A percentile compares a stretch with the other conserved stretches of the same genome.
Conservation (phyloP, 1,139 yeast genomes). For the Nakaseomyces sp. region DNA sequence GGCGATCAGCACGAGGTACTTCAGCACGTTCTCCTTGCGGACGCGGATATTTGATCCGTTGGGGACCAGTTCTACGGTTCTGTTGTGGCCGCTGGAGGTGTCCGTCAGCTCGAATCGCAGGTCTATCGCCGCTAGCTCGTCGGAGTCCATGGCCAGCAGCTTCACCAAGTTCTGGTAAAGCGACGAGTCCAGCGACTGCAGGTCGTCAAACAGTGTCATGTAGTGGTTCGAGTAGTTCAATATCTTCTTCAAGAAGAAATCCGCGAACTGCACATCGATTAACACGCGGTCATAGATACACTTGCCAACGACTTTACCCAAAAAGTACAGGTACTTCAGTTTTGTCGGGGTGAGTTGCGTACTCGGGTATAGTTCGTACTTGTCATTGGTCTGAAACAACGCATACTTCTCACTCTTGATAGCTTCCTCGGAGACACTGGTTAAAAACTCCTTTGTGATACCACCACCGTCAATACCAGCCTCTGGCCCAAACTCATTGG, state of each 20-base stretch:
- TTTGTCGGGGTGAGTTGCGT: constrained; percentile 21
- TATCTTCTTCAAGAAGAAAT: constrained; percentile 73
- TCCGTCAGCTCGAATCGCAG: constrained; percentile 51
- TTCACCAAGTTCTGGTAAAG: constrained; percentile 59
- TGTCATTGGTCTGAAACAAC: constrained; percentile 46
- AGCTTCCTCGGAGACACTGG: constrained; percentile 62
- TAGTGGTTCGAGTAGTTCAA: constrained; percentile 29
- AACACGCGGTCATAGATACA: constrained; percentile 80
- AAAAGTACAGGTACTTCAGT: constrained; percentile 44
- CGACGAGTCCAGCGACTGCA: constrained; percentile 60
- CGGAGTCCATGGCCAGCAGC: constrained; percentile 46
- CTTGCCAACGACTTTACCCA: constrained; percentile 81
- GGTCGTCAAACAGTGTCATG: constrained; percentile 60
- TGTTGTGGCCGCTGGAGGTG: constrained; percentile 18
- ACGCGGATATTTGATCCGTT: constrained; percentile 53
- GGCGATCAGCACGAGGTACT: constrained; percentile 71
- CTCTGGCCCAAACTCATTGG: constrained; percentile 60
- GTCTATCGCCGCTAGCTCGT: constrained; percentile 51
- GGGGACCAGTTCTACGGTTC: constrained; percentile 49
- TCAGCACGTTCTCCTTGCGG: constrained; percentile 51
- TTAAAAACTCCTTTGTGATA: constrained; percentile 80
- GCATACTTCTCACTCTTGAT: constrained; percentile 40
- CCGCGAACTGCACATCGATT: constrained; percentile 78
- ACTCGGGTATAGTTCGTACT: constrained; percentile 61
- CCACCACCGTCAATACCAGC: constrained; percentile 98